These are phyloP conservation scores for Crucihimalaya himalaica DNA, from an alignment of 345 rosid species.

Conservation along the genomic window DNA sequence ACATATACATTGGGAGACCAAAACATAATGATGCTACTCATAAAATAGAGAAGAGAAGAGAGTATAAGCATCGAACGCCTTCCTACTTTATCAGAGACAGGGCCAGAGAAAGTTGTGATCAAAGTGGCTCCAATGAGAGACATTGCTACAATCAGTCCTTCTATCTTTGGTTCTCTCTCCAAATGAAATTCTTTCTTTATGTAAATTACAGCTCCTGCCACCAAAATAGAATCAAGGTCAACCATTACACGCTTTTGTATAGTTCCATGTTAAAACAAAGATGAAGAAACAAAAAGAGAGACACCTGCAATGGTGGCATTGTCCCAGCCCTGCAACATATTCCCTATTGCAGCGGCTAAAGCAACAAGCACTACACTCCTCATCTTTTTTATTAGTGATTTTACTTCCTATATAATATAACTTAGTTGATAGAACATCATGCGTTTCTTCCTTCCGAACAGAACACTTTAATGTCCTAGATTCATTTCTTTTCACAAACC, in stretches of 20 bases:
- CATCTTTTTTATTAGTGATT: constrained; percentile 41
- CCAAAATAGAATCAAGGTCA: not conserved
- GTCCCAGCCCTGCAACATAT: constrained; percentile 93
- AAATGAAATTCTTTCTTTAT: constrained; percentile 65
- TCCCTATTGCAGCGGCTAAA: constrained; percentile 74
- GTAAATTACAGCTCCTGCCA: constrained; percentile 72
- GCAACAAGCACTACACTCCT: constrained; percentile 72
- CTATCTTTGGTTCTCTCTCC: constrained; percentile 51
- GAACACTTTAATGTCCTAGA: not conserved
- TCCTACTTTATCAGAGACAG: constrained; percentile 74
- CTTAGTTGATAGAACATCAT: not conserved
- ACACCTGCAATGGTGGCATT: constrained; percentile 93
- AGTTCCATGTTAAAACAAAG: not conserved
- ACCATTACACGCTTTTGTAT: not conserved
- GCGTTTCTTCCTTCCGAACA: not conserved
- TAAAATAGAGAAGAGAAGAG: constrained; percentile 70
- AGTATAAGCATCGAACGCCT: constrained; percentile 80
- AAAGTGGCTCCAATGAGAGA: constrained; percentile 81
- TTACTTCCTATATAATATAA: constrained; percentile 9
- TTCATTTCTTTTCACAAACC: not conserved
- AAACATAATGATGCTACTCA: constrained; percentile 69
- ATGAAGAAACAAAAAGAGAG: not conserved
- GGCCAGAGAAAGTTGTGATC: constrained; percentile 81
- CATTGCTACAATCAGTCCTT: constrained; percentile 83
- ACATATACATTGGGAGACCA: constrained; percentile 89